Conservation (phyloP, 2,329 filamentous ascomycete species). For the Phaeosphaeriaceae sp. region DNA sequence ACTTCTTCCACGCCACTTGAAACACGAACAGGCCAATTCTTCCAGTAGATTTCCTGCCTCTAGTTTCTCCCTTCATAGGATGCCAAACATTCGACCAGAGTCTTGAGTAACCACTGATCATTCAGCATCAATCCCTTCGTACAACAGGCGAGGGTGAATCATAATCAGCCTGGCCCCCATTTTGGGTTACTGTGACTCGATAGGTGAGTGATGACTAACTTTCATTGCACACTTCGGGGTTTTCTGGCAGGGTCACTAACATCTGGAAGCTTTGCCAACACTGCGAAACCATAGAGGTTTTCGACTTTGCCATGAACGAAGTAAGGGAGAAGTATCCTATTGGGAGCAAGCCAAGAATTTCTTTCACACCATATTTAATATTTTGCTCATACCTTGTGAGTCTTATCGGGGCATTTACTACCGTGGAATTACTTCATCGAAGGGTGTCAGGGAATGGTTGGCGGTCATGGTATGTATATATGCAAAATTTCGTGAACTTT, state of each 20-base stretch:
- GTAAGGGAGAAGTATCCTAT: conserved; percentile 36
- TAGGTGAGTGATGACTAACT: too few relatives aligned
- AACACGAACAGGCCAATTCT: not conserved
- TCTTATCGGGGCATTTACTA: conserved; percentile 76
- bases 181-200: too few relatives aligned
- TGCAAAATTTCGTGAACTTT: conserved; percentile 22
- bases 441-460: conserved; percentile 64
- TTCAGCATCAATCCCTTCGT: not conserved
- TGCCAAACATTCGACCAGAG: conserved; percentile 7
- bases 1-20: not conserved
- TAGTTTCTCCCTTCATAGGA: not conserved
- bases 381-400: conserved; percentile 69
- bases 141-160: too few relatives aligned
- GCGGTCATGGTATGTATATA: conserved; percentile 39
- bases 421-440: conserved; percentile 80
- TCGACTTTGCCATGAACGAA: conserved; percentile 12
- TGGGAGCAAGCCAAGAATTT: conserved; percentile 47
- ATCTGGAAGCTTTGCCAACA: not conserved
- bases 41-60: not conserved
- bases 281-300: too few relatives aligned
- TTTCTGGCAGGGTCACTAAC: not conserved
- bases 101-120: not conserved
- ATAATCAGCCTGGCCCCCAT: too few relatives aligned
- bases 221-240: too few relatives aligned
- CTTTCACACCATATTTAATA: conserved; percentile 54